phyloP scores from a whole-genome alignment of 1,139 yeast genomes.

The Taiozyma onychis region DNA sequence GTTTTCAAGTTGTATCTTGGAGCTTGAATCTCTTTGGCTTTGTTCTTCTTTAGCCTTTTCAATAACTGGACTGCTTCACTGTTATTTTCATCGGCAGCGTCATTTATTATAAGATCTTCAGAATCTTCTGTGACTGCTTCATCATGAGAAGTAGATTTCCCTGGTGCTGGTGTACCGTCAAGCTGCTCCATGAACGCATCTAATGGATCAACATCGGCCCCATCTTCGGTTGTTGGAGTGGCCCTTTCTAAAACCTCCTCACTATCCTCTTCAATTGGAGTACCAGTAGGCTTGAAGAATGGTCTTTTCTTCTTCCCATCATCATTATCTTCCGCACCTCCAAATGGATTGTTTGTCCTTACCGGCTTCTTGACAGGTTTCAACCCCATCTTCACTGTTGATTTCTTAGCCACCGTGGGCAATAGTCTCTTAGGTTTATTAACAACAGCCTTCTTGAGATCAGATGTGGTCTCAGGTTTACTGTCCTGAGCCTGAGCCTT shows the following conservation, averaged over 20 bases:
- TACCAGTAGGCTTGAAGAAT: slow-evolving; percentile 17
- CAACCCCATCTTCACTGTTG: slow-evolving; percentile 3
- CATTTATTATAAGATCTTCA: slow-evolving; percentile 10
- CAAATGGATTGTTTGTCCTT: slow-evolving; percentile 20
- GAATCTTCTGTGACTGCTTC: slow-evolving; percentile 8
- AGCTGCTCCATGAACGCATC: slow-evolving; percentile 26
- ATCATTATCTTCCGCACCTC: slow-evolving; percentile 27
- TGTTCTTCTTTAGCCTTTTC: slow-evolving; percentile 34
- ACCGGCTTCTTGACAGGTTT: slow-evolving; percentile 2
- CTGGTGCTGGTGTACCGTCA: slow-evolving; percentile 1
- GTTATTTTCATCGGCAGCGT: slow-evolving; percentile 24
- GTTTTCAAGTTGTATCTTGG: slow-evolving; percentile 27
- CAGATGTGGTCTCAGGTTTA: slow-evolving; percentile 4
- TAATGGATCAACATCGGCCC: slow-evolving; percentile 20
- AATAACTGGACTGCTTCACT: slow-evolving; percentile 30
- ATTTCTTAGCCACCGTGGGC: slow-evolving; percentile 1
- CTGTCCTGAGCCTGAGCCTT: slow-evolving; percentile 19
- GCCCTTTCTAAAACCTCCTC: slow-evolving; percentile 8
- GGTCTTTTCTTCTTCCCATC: slow-evolving; percentile 12
- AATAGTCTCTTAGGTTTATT: slow-evolving; percentile 2
- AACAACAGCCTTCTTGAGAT: not conserved
- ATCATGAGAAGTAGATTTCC: not conserved
- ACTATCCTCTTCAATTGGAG: slow-evolving; percentile 3
- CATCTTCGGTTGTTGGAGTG: slow-evolving; percentile 5
- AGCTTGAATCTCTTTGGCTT: slow-evolving; percentile 25